Evolutionary conservation across 257 asterid genomes (phyloP).

Genomic region (Paraleonurus japonicus): DNA sequence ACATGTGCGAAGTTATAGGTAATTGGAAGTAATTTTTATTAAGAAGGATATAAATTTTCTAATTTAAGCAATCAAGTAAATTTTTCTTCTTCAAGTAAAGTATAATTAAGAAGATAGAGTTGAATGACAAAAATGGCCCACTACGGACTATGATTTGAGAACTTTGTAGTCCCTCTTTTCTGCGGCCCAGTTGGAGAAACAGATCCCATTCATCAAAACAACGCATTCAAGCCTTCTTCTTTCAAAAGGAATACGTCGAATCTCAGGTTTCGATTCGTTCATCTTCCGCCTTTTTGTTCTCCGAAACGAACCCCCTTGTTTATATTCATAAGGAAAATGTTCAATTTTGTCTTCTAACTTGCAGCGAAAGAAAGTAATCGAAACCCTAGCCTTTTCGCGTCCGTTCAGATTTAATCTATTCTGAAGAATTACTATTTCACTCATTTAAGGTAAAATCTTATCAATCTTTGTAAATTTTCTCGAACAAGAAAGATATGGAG

Average conservation of each 20-base stretch:
- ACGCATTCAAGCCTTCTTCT: too few relatives aligned
- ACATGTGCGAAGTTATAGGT: too few relatives aligned
- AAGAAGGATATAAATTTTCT: too few relatives aligned
- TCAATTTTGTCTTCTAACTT: constrained; percentile 32
- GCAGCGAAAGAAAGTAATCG: constrained; percentile 50
- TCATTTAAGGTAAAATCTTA: constrained; percentile 23
- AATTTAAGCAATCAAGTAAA: too few relatives aligned
- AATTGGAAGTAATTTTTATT: too few relatives aligned
- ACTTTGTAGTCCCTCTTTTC: too few relatives aligned
- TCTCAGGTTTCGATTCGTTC: constrained; percentile 33
- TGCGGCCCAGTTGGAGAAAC: too few relatives aligned
- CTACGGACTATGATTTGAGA: too few relatives aligned
- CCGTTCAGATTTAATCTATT: constrained; percentile 23
- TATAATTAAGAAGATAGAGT: too few relatives aligned
- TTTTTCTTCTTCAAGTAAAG: too few relatives aligned
- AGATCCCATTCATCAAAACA: too few relatives aligned
- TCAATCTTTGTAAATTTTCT: constrained; percentile 10
- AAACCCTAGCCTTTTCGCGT: constrained; percentile 22
- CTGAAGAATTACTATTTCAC: not conserved
- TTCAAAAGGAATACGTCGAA: constrained; percentile 15
- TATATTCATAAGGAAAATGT: not conserved
- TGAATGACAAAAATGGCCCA: too few relatives aligned
- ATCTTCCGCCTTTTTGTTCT: not conserved
- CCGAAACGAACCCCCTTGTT: not conserved
- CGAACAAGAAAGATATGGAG: constrained; percentile 17